phyloP scores from a whole-genome alignment of 2,329 filamentous ascomycete species.

The Colletotrichum tabaci region DNA sequence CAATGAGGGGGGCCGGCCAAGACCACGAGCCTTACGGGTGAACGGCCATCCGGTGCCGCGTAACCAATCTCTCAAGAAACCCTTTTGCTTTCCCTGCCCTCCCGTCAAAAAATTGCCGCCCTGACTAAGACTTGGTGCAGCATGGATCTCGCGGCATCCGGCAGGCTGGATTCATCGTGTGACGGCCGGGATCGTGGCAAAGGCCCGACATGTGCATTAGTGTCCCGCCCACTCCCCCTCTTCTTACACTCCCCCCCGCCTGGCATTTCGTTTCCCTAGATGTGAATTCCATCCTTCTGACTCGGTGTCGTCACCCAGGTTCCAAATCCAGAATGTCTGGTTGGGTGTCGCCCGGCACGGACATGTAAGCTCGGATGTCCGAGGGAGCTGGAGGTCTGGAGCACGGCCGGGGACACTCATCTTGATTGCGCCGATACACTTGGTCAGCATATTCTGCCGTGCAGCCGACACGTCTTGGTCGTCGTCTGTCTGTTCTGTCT shows the following conservation, averaged over 20 bases:
- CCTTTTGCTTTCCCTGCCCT: neutral
- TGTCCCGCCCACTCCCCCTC: constrained; percentile 9
- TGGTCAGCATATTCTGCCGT: constrained; percentile 8
- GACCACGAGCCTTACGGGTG: neutral
- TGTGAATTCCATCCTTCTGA: too few relatives aligned
- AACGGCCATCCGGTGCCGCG: neutral
- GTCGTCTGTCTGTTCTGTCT: neutral
- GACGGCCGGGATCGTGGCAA: constrained; percentile 27
- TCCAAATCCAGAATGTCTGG: neutral
- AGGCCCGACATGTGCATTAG: constrained; percentile 40
- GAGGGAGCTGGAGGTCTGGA: constrained; percentile 1
- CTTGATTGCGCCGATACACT: neutral
- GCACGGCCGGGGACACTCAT: constrained; percentile 10
- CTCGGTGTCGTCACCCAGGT: neutral
- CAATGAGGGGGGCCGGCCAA: neutral
- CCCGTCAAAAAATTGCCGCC: neutral
- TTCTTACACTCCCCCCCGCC: too few relatives aligned
- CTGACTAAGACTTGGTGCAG: neutral
- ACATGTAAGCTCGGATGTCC: constrained; percentile 23
- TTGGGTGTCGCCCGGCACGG: constrained; percentile 3
- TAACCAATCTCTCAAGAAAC: neutral
- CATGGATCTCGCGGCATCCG: constrained; percentile 11
- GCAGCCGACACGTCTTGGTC: constrained; percentile 21
- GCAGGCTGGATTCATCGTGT: constrained; percentile 13
- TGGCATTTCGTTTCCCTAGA: too few relatives aligned